Conservation (phyloP, 768 basidiomycete genomes). For the Xerocomellus amylosporus region DNA sequence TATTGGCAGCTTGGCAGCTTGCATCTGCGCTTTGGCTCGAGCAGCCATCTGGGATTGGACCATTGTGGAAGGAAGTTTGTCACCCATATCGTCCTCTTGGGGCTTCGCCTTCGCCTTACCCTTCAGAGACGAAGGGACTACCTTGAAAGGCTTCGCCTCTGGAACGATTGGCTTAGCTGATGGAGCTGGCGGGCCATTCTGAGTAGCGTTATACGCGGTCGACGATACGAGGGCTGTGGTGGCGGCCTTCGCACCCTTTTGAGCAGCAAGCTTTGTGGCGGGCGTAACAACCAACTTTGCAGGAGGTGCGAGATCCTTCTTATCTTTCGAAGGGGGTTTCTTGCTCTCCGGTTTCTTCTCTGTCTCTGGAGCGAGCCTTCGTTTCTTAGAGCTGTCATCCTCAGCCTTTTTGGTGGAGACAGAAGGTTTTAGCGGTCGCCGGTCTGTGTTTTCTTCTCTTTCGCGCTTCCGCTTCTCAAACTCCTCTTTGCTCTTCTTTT, state of each 20-base stretch:
- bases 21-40: conserved; percentile 62
- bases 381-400: conserved; percentile 71
- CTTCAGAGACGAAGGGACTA: conserved; percentile 36
- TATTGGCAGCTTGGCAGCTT: conserved; percentile 50
- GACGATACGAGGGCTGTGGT: conserved; percentile 35
- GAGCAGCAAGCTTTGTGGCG: conserved; percentile 20
- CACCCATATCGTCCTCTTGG: conserved; percentile 48
- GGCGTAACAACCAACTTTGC: conserved; percentile 30
- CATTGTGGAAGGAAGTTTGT: conserved; percentile 57
- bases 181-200: conserved; percentile 27
- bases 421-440: conserved; percentile 53
- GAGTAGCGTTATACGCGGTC: conserved; percentile 39
- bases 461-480: conserved; percentile 78
- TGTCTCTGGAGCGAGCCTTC: conserved; percentile 52
- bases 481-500: conserved; percentile 70
- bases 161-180: conserved; percentile 33
- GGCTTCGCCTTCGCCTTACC: conserved; percentile 50
- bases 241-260: conserved; percentile 40
- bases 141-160: conserved; percentile 35
- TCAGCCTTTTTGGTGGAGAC: conserved; percentile 62
- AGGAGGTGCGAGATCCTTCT: conserved; percentile 31
- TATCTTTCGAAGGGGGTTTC: conserved; percentile 61
- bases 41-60: conserved; percentile 71
- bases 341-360: conserved; percentile 59
- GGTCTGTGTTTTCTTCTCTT: conserved; percentile 72